Conservation (phyloP, 257 asterid genomes). For the Hygrophila difformis region DNA sequence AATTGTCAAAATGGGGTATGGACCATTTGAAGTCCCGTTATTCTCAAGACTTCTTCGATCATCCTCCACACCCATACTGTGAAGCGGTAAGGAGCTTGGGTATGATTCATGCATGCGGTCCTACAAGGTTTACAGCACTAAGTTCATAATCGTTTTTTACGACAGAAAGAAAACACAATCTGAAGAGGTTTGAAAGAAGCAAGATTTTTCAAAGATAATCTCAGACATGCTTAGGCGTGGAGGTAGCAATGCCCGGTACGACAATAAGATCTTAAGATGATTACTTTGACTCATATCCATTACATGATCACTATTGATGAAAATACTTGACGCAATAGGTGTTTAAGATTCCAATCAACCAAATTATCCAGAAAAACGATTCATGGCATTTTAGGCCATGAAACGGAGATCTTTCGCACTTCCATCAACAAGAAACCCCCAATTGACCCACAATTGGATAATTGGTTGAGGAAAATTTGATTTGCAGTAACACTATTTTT, state of each 20-base stretch:
- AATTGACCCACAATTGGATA: too few species aligned
- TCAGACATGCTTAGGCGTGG: too few species aligned
- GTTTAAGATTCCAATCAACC: too few species aligned
- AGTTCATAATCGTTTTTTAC: conserved; percentile 11
- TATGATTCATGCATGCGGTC: conserved; percentile 82
- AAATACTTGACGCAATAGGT: too few species aligned
- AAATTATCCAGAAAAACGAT: too few species aligned
- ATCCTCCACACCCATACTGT: conserved; percentile 66
- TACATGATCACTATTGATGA: too few species aligned
- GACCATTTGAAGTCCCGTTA: conserved; percentile 54
- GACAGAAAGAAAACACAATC: background rate
- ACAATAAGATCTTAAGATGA: background rate
- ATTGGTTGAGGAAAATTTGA: too few species aligned
- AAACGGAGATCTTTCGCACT: too few species aligned
- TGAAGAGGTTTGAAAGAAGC: background rate
- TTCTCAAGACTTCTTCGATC: conserved; percentile 71
- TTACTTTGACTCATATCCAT: too few species aligned
- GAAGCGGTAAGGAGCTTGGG: conserved; percentile 65
- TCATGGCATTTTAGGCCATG: too few species aligned
- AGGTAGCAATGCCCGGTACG: background rate
- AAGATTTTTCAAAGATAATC: background rate
- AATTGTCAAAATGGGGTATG: conserved; percentile 54
- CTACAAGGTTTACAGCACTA: conserved; percentile 28
- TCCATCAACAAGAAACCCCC: too few species aligned
- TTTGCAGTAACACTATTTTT: too few species aligned